A percentile compares a stretch with the other conserved stretches of the same genome.
Evolutionary conservation across 1,139 yeast genomes (phyloP).

Genomic region (Ogataea hybrid): DNA sequence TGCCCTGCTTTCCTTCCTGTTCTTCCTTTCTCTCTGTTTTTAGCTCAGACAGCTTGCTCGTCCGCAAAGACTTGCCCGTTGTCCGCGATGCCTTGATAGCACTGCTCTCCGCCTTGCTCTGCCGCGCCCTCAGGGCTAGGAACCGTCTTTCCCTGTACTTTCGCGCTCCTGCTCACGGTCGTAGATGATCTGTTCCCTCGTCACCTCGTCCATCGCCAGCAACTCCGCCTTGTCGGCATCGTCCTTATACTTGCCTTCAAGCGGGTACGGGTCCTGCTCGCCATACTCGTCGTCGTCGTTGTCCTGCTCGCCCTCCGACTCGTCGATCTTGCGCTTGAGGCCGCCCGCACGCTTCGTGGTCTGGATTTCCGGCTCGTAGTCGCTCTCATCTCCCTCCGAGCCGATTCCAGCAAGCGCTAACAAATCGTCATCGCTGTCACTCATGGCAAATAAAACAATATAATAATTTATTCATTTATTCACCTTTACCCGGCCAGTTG

Average conservation of each 20-base stretch:
- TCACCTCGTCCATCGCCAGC: slow-evolving; percentile 82
- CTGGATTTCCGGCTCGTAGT: slow-evolving; percentile 29
- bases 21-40: slow-evolving; percentile 75
- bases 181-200: slow-evolving; percentile 84
- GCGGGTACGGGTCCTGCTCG: slow-evolving; percentile 74
- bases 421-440: slow-evolving; percentile 83
- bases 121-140: slow-evolving; percentile 71
- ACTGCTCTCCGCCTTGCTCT: slow-evolving; percentile 35
- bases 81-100: slow-evolving; percentile 26
- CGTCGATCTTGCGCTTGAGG: slow-evolving; percentile 21
- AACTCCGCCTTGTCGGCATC: slow-evolving; percentile 69
- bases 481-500: slow-evolving; percentile 6
- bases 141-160: slow-evolving; percentile 77
- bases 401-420: slow-evolving; percentile 87
- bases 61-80: slow-evolving; percentile 41
- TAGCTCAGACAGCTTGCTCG: slow-evolving; percentile 71
- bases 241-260: slow-evolving; percentile 88
- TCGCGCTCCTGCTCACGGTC: slow-evolving; percentile 94
- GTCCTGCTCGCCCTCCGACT: slow-evolving; percentile 20
- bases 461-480: not conserved
- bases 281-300: slow-evolving; percentile 38
- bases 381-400: slow-evolving; percentile 29
- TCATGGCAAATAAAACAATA: slow-evolving; percentile 29
- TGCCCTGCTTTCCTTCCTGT: slow-evolving; percentile 27
- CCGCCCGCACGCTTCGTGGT: slow-evolving; percentile 20